Evolutionary conservation across 106 monocot genomes (phyloP), one percentile per base, ranked within the genome.

Genomic region (Vanilla planifolia): DNA sequence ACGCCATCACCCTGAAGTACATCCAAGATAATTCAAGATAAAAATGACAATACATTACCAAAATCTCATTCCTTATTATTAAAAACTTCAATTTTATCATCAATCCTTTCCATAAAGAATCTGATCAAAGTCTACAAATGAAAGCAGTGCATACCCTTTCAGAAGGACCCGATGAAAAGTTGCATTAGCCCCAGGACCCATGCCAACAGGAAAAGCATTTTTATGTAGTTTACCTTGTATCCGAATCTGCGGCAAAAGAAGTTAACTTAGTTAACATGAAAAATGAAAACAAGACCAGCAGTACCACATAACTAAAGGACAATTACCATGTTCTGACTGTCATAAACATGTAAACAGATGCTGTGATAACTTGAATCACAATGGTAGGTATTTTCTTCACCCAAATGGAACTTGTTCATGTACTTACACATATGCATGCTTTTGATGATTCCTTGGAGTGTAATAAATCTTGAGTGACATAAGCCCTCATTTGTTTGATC

Each of bases 161-260:
- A 85, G 22, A 29, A 90, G 86, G 57, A 90, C 67, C 13, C 90
- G 74, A 44, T 95, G 76, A 48, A 95, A 95, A 29, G 90, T 90
- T 59, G 71, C 89, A 67, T 73, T 83, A 64, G 69, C 83, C 71
- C 89, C 95, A 56, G 75, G 72, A 50, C 86, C 90, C 48, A 95
- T 3, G 57, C 95, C 95, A 69, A 86, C 43, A 50, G 80, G 80
- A 74, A 29, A 75, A 27, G 68, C 43, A 74, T 42, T 36, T 39
- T 75, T 75, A 41, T 58, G 71, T 26, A 76, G 48, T 48, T 33
- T 52, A 55, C 86, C 95, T 59, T 65, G 61, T 62, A 95, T 65
- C 50, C 52, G 67, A 20, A 95, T 78, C 95, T 95, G 70, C 55
- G 1, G 32, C 6, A 33, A 43, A 46, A 16, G 43, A 56, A 48